These are phyloP conservation scores for Astragalus membranaceus DNA, from an alignment of 306 rosid genomes.

Conservation along the genomic window DNA sequence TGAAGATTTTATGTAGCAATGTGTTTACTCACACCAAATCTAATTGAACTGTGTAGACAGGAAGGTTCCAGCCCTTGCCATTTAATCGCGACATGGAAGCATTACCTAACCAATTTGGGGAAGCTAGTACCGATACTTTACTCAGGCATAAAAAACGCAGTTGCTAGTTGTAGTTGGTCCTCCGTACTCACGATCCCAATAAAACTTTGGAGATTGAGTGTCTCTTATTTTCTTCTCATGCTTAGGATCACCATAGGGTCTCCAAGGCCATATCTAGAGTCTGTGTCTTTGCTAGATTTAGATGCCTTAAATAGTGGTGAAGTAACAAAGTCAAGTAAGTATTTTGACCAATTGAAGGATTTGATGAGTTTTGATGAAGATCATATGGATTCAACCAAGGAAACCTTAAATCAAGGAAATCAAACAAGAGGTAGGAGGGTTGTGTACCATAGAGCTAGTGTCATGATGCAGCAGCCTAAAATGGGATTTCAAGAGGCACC, in stretches of 20 bases:
- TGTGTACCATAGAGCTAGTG: conserved; percentile 14
- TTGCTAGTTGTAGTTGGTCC: conserved; percentile 36
- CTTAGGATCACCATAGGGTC: conserved; percentile 22
- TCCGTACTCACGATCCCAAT: conserved; percentile 2
- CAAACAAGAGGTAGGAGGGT: neutral
- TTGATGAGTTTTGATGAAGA: conserved; percentile 33
- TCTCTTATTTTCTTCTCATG: conserved; percentile 36
- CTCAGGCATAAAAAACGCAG: conserved; percentile 64
- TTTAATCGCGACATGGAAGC: conserved; percentile 59
- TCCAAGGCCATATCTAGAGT: conserved; percentile 23
- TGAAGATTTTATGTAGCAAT: neutral
- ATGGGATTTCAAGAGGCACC: conserved; percentile 24
- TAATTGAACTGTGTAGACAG: conserved; percentile 55
- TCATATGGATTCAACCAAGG: neutral
- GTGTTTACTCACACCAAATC: conserved; percentile 15
- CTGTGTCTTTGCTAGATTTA: conserved; percentile 47
- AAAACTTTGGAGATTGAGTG: conserved; percentile 33
- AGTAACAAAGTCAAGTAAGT: conserved; percentile 37
- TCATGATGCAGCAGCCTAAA: conserved; percentile 27
- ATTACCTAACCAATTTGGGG: conserved; percentile 56
- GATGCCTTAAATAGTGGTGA: conserved; percentile 37
- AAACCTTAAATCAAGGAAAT: neutral
- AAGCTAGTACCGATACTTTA: conserved; percentile 43
- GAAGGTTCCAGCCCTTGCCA: conserved; percentile 28
- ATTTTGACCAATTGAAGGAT: conserved; percentile 49